These are phyloP conservation scores for Solanum acaule DNA, from an alignment of 257 asterid genomes.

Conservation along the genomic window DNA sequence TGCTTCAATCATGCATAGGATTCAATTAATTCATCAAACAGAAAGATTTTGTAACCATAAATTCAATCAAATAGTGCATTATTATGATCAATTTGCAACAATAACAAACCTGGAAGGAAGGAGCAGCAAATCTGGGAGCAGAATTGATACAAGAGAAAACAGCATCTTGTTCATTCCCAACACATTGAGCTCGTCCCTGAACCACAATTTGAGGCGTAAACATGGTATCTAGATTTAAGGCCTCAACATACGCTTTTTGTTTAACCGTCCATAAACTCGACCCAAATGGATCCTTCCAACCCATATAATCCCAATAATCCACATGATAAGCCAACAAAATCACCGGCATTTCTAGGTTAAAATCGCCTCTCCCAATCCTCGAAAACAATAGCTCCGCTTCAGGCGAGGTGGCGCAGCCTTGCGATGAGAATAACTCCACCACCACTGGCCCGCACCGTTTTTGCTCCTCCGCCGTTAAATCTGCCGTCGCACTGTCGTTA, in stretches of 20 bases:
- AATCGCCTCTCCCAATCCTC: constrained; percentile 85
- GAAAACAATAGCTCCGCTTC: constrained; percentile 86
- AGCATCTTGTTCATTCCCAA: constrained; percentile 45
- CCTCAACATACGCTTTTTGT: constrained; percentile 76
- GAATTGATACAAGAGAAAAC: constrained; percentile 40
- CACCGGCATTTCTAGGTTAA: constrained; percentile 54
- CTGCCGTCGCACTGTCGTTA: constrained; percentile 38
- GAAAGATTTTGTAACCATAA: neutral
- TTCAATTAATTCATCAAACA: neutral
- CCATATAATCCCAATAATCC: constrained; percentile 85
- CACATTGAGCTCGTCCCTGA: constrained; percentile 62
- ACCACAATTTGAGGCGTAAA: constrained; percentile 80
- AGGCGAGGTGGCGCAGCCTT: constrained; percentile 83
- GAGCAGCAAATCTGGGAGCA: constrained; percentile 55
- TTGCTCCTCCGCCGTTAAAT: constrained; percentile 46
- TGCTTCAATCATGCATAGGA: neutral
- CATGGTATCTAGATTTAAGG: constrained; percentile 55
- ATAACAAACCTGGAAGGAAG: constrained; percentile 55
- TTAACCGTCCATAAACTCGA: constrained; percentile 84
- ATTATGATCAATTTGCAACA: neutral
- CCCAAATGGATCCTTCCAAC: constrained; percentile 91
- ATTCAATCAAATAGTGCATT: neutral
- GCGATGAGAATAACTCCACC: constrained; percentile 87
- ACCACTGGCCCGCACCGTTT: constrained; percentile 56
- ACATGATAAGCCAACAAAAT: constrained; percentile 69